phyloP scores from a whole-genome alignment of 2,329 filamentous ascomycete genomes.

The Phyllosticta paracitricarpa region DNA sequence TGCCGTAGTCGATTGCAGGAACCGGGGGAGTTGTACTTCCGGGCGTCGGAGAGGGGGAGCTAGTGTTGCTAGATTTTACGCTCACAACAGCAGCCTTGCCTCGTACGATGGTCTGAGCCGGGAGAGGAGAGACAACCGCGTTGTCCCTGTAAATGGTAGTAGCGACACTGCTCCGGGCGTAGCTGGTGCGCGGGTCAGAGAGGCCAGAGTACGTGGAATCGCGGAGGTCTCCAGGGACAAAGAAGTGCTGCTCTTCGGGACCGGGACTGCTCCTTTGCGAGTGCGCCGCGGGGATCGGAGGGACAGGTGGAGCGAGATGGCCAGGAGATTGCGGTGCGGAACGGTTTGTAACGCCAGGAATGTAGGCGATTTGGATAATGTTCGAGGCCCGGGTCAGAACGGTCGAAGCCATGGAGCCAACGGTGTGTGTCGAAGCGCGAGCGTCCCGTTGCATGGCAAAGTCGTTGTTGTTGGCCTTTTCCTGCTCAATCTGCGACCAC shows the following conservation, averaged over 20 bases:
- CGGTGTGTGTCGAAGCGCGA: slow-evolving; percentile 72
- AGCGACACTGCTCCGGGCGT: slow-evolving; percentile 54
- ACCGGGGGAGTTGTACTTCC: slow-evolving; percentile 56
- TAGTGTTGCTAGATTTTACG: slow-evolving; percentile 61
- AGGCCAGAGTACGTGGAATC: slow-evolving; percentile 83
- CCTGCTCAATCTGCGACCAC: slow-evolving; percentile 47
- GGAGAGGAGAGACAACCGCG: slow-evolving; percentile 65
- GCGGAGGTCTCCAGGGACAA: slow-evolving; percentile 79
- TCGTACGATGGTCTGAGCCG: slow-evolving; percentile 77
- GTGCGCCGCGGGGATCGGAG: slow-evolving; percentile 65
- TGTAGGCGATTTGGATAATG: slow-evolving; percentile 98
- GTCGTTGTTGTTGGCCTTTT: slow-evolving; percentile 47
- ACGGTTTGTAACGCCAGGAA: slow-evolving; percentile 90
- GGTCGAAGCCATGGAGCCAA: slow-evolving; percentile 86
- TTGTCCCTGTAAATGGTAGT: slow-evolving; percentile 93
- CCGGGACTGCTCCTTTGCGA: slow-evolving; percentile 47
- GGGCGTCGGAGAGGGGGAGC: slow-evolving; percentile 39
- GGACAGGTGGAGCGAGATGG: slow-evolving; percentile 80
- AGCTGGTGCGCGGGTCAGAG: slow-evolving; percentile 45
- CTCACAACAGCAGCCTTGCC: slow-evolving; percentile 89
- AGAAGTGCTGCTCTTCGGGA: slow-evolving; percentile 77
- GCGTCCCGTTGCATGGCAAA: slow-evolving; percentile 47
- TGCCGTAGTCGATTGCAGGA: slow-evolving; percentile 56
- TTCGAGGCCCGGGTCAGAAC: slow-evolving; percentile 94
- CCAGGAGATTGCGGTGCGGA: slow-evolving; percentile 74